phyloP scores from a whole-genome alignment of 202 grass and related monocot species.

The Schoenoplectus triqueter region DNA sequence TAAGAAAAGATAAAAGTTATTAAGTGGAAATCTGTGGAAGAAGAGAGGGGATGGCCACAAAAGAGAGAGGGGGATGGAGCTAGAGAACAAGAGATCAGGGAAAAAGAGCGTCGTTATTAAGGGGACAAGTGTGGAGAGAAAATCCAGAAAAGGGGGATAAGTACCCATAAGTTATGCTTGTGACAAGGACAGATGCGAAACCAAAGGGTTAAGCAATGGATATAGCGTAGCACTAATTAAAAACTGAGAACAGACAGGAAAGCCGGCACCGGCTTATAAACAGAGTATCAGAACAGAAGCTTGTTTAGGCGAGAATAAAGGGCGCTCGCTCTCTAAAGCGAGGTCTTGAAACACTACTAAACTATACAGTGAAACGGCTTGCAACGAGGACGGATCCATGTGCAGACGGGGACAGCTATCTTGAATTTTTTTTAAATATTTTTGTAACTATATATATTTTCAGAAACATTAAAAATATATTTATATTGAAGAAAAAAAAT shows the following conservation, averaged over 20 bases:
- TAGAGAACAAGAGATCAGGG: neutral
- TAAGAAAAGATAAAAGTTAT: conserved; percentile 21
- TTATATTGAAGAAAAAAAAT: too few species aligned
- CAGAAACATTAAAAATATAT: too few species aligned
- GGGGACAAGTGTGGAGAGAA: conserved; percentile 29
- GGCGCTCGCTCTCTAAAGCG: neutral
- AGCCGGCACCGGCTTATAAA: neutral
- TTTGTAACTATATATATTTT: too few species aligned
- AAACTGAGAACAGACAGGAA: neutral
- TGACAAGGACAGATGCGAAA: conserved; percentile 44
- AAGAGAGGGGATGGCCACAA: neutral
- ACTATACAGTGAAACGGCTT: neutral
- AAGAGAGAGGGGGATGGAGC: neutral
- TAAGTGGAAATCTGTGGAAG: conserved; percentile 15
- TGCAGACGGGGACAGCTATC: too few species aligned
- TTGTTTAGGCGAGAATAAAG: conserved; percentile 11
- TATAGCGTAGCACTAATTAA: conserved; percentile 1
- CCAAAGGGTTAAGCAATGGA: conserved; percentile 43
- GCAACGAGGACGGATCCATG: too few species aligned
- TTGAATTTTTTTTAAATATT: too few species aligned
- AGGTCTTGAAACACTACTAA: neutral
- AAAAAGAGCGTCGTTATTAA: conserved; percentile 19
- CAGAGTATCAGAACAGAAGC: conserved; percentile 25
- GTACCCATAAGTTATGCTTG: conserved; percentile 40
- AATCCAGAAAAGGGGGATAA: conserved; percentile 37